Conservation (phyloP, 78 protist species). For the Cavenderia fasciculata region DNA sequence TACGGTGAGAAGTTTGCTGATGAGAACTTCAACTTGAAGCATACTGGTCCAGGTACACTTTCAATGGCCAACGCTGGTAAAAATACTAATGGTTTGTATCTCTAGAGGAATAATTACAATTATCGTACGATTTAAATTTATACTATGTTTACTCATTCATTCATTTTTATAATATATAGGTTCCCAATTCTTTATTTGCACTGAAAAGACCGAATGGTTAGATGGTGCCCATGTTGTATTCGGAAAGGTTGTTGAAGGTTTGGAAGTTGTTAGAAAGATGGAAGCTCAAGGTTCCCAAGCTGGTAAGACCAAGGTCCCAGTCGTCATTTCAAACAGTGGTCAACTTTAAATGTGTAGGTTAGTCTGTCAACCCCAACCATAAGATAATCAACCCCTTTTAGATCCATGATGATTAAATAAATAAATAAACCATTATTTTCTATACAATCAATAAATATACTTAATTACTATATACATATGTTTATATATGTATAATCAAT, state of each 20-base stretch:
- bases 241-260: conserved; percentile 86
- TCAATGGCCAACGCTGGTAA: conserved; percentile 95
- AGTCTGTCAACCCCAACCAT: no score
- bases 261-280: conserved; percentile 62
- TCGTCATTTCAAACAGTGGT: conserved; percentile 64
- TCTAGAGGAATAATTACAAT: background rate
- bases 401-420: no score
- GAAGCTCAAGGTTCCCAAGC: conserved; percentile 64
- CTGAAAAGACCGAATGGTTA: conserved; percentile 72
- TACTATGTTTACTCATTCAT: background rate
- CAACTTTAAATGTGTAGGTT: no score
- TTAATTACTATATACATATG: no score
- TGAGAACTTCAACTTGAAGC: conserved; percentile 91
- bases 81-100: conserved; percentile 81
- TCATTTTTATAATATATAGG: no score
- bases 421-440: no score
- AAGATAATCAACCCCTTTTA: no score
- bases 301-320: conserved; percentile 35
- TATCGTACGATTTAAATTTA: background rate
- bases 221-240: conserved; percentile 92
- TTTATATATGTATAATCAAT: no score
- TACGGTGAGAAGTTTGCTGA: conserved; percentile 87
- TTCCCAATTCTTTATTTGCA: conserved; percentile 46
- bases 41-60: conserved; percentile 85
- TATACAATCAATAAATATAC: no score